A percentile compares a stretch with the other conserved stretches of the same genome.
Evolutionary conservation across 1,284 basidiomycete species (phyloP).

Genomic region (Puccinia horiana): DNA sequence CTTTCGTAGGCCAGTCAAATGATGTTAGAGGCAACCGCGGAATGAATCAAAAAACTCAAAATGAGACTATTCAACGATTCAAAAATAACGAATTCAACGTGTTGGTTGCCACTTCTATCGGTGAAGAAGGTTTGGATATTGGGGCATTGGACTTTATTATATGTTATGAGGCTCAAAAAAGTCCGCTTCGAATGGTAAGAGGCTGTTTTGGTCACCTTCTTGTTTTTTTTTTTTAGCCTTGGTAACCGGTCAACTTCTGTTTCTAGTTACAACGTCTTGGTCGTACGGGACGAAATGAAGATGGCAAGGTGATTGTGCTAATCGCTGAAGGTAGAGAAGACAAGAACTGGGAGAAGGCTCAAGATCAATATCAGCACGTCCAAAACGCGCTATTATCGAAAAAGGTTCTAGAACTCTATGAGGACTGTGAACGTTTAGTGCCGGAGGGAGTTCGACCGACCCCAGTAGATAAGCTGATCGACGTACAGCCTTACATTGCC

Average conservation of each 20-base stretch:
- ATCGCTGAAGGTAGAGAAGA: slow-evolving; percentile 90
- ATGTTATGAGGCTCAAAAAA: slow-evolving; percentile 95
- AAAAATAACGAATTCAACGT: slow-evolving; percentile 85
- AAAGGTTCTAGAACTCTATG: slow-evolving; percentile 83
- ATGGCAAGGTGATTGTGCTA: slow-evolving; percentile 87
- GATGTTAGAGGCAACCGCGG: slow-evolving; percentile 85
- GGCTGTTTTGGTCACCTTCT: neutral
- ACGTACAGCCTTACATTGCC: slow-evolving; percentile 58
- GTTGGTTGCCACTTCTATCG: slow-evolving; percentile 92
- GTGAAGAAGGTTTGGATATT: slow-evolving; percentile 98
- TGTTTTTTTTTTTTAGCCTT: neutral
- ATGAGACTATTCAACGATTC: slow-evolving; percentile 66
- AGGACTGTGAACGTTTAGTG: slow-evolving; percentile 82
- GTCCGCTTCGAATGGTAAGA: slow-evolving; percentile 89
- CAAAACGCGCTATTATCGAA: slow-evolving; percentile 85
- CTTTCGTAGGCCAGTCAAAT: slow-evolving; percentile 86
- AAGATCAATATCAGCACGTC: slow-evolving; percentile 82
- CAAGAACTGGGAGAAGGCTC: slow-evolving; percentile 83
- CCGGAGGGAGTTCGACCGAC: slow-evolving; percentile 75
- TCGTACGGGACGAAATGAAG: slow-evolving; percentile 88
- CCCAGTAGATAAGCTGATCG: slow-evolving; percentile 75
- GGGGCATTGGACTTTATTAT: slow-evolving; percentile 97
- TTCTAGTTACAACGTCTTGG: slow-evolving; percentile 88
- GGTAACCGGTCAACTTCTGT: neutral
- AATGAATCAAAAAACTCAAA: slow-evolving; percentile 85